These are phyloP conservation scores for Hippophae tibetana DNA, from an alignment of 306 rosid genomes.

Conservation along the genomic window DNA sequence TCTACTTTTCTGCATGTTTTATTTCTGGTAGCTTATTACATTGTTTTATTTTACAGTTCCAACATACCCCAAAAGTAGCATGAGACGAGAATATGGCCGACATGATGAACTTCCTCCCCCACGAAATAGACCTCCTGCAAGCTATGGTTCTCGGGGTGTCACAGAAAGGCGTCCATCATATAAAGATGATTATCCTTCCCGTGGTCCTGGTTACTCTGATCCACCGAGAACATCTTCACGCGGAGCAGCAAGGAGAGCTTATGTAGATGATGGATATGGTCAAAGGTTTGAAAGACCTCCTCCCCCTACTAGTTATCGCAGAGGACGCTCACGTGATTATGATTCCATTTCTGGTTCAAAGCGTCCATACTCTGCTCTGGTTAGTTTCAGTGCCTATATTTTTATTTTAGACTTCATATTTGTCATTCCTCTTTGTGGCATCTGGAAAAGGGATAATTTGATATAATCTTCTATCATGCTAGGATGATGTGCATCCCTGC, in stretches of 20 bases:
- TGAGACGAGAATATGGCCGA: constrained; percentile 74
- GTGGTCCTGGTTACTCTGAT: constrained; percentile 61
- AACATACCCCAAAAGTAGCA: constrained; percentile 62
- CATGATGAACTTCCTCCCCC: constrained; percentile 79
- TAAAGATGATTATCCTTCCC: constrained; percentile 63
- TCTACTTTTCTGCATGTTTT: constrained; percentile 2
- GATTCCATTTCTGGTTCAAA: constrained; percentile 69
- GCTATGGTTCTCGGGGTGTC: constrained; percentile 66
- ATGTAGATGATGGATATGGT: constrained; percentile 73
- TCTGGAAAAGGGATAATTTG: background rate
- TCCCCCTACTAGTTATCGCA: constrained; percentile 62
- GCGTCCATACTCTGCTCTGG: constrained; percentile 69
- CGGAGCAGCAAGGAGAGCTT: constrained; percentile 62
- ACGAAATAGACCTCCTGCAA: constrained; percentile 60
- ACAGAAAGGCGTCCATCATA: constrained; percentile 70
- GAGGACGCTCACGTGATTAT: constrained; percentile 65
- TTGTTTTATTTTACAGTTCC: constrained; percentile 36
- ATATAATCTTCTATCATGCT: constrained; percentile 2
- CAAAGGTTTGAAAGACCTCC: constrained; percentile 78
- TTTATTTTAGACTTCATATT: background rate
- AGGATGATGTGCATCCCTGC: constrained; percentile 78
- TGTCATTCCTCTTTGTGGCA: background rate
- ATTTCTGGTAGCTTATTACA: background rate
- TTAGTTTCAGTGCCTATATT: constrained; percentile 20
- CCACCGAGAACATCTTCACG: constrained; percentile 63